Evolutionary conservation across 192 early-diverging fungal genomes (phyloP).

Genomic region (Powellomyces hirtus): DNA sequence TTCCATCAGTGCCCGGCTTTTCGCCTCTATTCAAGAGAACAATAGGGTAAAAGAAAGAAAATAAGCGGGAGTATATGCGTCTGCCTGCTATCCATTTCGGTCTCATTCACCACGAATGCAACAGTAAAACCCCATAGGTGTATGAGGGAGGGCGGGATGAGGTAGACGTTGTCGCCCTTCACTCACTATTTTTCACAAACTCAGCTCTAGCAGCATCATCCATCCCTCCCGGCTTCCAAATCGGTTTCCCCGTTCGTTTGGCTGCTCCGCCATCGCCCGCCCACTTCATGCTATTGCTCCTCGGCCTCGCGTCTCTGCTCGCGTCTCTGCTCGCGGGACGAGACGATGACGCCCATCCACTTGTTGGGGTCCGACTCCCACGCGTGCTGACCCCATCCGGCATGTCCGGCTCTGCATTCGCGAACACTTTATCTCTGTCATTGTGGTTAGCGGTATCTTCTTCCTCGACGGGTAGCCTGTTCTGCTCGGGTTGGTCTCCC

Average conservation of each 20-base stretch:
- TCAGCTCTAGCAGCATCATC: neutral
- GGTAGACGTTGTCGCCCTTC: no score
- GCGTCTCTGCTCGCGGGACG: neutral
- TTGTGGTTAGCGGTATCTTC: neutral
- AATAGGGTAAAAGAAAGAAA: no score
- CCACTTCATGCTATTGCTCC: neutral
- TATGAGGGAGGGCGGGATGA: no score
- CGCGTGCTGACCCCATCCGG: neutral
- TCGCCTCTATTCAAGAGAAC: no score
- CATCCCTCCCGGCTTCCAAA: slow-evolving; percentile 2
- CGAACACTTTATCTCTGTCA: neutral
- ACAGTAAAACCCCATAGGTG: no score
- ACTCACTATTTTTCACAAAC: neutral
- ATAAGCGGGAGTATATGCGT: no score
- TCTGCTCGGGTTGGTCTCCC: neutral
- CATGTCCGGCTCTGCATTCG: neutral
- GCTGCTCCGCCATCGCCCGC: neutral
- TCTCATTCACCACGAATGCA: no score
- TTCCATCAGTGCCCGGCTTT: no score
- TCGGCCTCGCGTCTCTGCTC: neutral
- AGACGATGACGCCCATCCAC: neutral
- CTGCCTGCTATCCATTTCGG: no score
- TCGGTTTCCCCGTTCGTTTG: neutral
- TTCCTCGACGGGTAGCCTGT: neutral
- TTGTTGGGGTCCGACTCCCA: neutral